These are phyloP conservation scores for Apiotrichum laibachii DNA, from an alignment of 1,284 basidiomycete genomes.

Conservation along the genomic window DNA sequence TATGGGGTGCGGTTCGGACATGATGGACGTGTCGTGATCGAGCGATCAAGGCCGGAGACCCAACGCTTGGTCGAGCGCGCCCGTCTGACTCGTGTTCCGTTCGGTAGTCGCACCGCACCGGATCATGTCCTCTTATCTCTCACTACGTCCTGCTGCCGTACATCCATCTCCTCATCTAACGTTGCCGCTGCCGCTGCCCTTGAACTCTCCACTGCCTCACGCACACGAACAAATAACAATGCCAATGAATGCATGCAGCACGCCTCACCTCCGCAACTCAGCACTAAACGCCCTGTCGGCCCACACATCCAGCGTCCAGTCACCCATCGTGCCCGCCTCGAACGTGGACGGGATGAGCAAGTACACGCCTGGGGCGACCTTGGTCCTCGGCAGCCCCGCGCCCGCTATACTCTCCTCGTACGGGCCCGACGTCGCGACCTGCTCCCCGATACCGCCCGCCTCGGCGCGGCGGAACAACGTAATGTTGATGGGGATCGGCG, in stretches of 20 bases:
- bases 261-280: conserved; percentile 10
- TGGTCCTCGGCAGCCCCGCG: conserved; percentile 60
- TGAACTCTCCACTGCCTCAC: too few species aligned
- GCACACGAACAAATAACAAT: neutral
- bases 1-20: too few species aligned
- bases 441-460: conserved; percentile 48
- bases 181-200: too few species aligned
- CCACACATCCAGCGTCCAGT: conserved; percentile 64
- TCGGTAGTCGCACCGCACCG: too few species aligned
- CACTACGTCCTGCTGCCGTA: too few species aligned
- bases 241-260: too few species aligned
- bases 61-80: too few species aligned
- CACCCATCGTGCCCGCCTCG: conserved; percentile 58
- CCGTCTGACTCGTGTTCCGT: too few species aligned
- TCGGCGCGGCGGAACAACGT: conserved; percentile 44
- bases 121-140: too few species aligned
- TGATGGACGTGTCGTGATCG: too few species aligned
- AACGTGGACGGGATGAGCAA: conserved; percentile 71
- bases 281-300: conserved; percentile 44
- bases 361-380: conserved; percentile 64
- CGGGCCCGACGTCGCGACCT: conserved; percentile 67
- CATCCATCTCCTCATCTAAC: too few species aligned
- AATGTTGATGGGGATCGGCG: conserved; percentile 47
- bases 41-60: too few species aligned
- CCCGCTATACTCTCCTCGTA: conserved; percentile 71